Evolutionary conservation across 2,329 filamentous ascomycete genomes (phyloP), one percentile per base, ranked within the genome.

Genomic region (Zopfia rhizophila): DNA sequence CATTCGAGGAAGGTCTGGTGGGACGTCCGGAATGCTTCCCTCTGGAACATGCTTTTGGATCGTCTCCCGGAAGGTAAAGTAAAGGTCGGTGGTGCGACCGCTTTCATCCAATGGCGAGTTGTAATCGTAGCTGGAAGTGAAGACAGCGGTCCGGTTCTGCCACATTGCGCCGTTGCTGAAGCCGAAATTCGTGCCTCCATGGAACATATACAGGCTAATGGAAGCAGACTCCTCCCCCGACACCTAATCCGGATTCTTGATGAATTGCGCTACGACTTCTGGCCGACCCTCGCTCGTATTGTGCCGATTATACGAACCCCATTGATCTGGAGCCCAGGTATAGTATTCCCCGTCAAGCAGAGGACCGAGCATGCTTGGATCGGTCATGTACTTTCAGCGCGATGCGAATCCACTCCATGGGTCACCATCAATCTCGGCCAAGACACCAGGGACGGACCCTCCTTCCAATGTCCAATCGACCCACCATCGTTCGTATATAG

Each of bases 141-240:
- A 73, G 13, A 66, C 67, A 5, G 69, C 69, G 13, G 72, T 69
- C 7, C 63, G 62, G 39, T 75, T 71, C 35, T 67, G 65, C 70
- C 74, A 78, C 8, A 77, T 59, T 2, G 72, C 75, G 6, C 78
- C 78, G 53, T 75, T 79, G 16, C 74, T 63, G 47, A 79, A 78
- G 0, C 70, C 79, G 48, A 75, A 81, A 45, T 79, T 81, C 2
- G 78, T 81, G 1, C 78, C 78, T 3, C 79, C 79, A 49, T 81
- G 78, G 48, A 81, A 76, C 78, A 81, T 80, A 57, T 80, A 81
- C 41, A 81, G 55, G 58, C 72, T 79, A 48, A 82, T 76, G 0
- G 76, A 77, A 33, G 56, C 53, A 5, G 47, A 52, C n/a, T 46
- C 45, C 21, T 58, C 61, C 13, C 57, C 55, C 3, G 63, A 51